Evolutionary conservation across 495 filamentous ascomycete genomes (phyloP).

Genomic region (Xylaria scruposa): DNA sequence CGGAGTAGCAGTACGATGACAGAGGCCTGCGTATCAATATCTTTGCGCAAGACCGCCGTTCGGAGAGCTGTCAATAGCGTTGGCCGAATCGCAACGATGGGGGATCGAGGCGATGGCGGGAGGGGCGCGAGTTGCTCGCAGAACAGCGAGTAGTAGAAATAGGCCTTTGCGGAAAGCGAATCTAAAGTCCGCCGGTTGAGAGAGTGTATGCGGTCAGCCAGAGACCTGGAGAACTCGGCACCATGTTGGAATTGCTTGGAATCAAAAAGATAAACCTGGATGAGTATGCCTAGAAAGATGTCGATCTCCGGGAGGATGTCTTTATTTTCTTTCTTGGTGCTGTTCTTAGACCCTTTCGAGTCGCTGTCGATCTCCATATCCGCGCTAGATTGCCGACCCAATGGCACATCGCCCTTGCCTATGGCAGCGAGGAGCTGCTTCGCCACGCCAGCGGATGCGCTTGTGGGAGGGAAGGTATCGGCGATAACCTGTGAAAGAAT

Average conservation of each 20-base stretch:
- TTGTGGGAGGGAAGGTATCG: constrained; percentile 71
- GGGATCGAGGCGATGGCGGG: constrained; percentile 84
- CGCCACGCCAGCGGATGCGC: constrained; percentile 65
- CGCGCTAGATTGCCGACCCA: constrained; percentile 57
- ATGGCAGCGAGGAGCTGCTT: constrained; percentile 73
- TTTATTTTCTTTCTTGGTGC: constrained; percentile 65
- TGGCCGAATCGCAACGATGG: constrained; percentile 84
- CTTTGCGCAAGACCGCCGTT: constrained; percentile 92
- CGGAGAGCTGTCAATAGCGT: constrained; percentile 86
- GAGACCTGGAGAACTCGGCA: constrained; percentile 77
- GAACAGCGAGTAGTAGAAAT: constrained; percentile 97
- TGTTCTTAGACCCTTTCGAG: constrained; percentile 56
- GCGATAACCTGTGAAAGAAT: constrained; percentile 80
- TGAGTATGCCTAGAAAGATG: constrained; percentile 86
- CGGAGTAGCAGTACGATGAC: constrained; percentile 93
- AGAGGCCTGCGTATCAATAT: constrained; percentile 93
- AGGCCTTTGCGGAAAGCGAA: constrained; percentile 90
- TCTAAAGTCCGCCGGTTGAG: constrained; percentile 94
- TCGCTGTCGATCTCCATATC: constrained; percentile 84
- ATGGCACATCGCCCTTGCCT: constrained; percentile 65
- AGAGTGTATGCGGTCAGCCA: constrained; percentile 83
- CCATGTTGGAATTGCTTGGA: constrained; percentile 77
- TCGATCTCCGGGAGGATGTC: constrained; percentile 89
- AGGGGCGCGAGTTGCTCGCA: constrained; percentile 85
- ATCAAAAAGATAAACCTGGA: constrained; percentile 90